phyloP scores from a whole-genome alignment of 257 asterid species.

The Solanum pennellii region DNA sequence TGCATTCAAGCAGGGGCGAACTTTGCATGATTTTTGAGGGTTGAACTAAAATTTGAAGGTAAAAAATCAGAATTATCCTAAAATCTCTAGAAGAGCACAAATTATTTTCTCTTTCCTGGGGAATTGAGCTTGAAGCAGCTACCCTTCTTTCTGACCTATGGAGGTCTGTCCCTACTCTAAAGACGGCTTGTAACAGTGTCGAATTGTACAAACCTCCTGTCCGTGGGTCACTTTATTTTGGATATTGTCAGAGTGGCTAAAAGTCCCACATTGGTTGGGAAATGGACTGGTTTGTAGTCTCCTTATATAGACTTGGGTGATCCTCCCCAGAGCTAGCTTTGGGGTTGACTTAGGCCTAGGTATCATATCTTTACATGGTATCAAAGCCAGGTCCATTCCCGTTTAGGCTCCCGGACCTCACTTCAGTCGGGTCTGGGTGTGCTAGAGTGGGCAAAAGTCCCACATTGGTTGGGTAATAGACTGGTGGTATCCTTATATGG shows the following conservation, averaged over 20 bases:
- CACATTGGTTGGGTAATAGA: too few relatives aligned
- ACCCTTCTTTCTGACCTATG: neutral
- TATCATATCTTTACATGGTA: too few relatives aligned
- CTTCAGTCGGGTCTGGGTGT: too few relatives aligned
- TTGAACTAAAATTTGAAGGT: conserved; percentile 4
- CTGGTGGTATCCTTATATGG: too few relatives aligned
- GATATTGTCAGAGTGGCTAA: neutral
- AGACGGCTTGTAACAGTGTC: neutral
- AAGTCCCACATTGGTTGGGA: too few relatives aligned
- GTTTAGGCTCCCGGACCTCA: too few relatives aligned
- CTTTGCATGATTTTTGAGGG: neutral
- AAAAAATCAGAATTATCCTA: neutral
- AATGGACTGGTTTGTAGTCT: too few relatives aligned
- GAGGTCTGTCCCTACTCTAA: neutral
- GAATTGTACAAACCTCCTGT: neutral
- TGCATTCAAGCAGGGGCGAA: conserved; percentile 1
- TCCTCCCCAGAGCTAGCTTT: too few relatives aligned
- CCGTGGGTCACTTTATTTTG: neutral
- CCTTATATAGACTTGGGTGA: too few relatives aligned
- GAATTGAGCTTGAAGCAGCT: neutral
- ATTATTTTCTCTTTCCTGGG: neutral
- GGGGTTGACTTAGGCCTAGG: too few relatives aligned
- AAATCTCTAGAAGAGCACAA: neutral
- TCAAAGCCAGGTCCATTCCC: too few relatives aligned
- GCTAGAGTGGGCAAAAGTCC: too few relatives aligned